These are phyloP conservation scores for Barnettozyma populi DNA, from an alignment of 805 yeast genomes.

Conservation along the genomic window DNA sequence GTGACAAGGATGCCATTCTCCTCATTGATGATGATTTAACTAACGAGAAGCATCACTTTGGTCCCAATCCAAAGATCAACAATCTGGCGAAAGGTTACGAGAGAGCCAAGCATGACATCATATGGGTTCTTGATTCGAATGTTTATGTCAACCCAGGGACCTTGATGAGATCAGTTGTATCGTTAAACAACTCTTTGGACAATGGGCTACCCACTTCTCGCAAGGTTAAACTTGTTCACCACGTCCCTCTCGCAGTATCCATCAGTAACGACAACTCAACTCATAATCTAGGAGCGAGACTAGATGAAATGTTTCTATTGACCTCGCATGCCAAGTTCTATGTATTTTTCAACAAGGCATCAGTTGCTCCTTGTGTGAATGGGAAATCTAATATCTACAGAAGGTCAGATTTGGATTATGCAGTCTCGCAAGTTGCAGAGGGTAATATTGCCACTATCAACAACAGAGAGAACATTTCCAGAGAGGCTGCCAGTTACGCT, in stretches of 20 bases:
- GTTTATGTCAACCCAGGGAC: slow-evolving; percentile 71
- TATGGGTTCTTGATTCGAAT: slow-evolving; percentile 86
- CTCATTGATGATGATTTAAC: slow-evolving; percentile 42
- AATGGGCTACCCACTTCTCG: slow-evolving; percentile 40
- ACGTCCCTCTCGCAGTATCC: slow-evolving; percentile 64
- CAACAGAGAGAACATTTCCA: slow-evolving; percentile 33
- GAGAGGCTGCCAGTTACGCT: slow-evolving; percentile 28
- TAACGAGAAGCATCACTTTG: slow-evolving; percentile 41
- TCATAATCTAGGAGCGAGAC: slow-evolving; percentile 47
- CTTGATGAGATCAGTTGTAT: slow-evolving; percentile 55
- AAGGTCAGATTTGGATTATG: slow-evolving; percentile 53
- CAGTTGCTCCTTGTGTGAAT: slow-evolving; percentile 84
- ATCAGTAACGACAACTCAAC: slow-evolving; percentile 17
- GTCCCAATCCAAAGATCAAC: slow-evolving; percentile 88
- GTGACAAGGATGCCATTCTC: slow-evolving; percentile 52
- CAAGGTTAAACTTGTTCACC: slow-evolving; percentile 69
- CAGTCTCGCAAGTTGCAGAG: slow-evolving; percentile 41
- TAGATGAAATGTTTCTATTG: slow-evolving; percentile 81
- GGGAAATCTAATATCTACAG: slow-evolving; percentile 83
- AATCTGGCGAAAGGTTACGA: slow-evolving; percentile 78
- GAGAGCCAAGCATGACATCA: slow-evolving; percentile 60
- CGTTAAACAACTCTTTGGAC: slow-evolving; percentile 43
- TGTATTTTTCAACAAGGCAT: slow-evolving; percentile 65
- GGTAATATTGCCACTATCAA: slow-evolving; percentile 23
- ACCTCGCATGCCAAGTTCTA: slow-evolving; percentile 86